Evolutionary conservation across 176 grass and related monocot genomes (phyloP), one percentile per base, ranked within the genome.

Genomic region (Pharus latifolius): DNA sequence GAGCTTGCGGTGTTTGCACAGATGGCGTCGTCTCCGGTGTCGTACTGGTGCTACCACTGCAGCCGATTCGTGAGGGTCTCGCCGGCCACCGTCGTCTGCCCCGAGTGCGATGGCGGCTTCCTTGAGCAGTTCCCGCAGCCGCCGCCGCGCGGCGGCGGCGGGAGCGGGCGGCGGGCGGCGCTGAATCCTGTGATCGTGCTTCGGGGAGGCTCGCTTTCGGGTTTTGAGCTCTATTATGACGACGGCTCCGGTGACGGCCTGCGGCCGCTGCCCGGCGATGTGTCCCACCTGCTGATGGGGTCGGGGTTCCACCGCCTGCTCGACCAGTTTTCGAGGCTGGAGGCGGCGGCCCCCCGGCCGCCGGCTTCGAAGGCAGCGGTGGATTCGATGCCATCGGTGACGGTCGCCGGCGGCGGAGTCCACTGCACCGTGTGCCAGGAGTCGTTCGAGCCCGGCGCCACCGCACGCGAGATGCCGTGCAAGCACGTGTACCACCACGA

Each of bases 401-500:
- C 49, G 19, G 34, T 83, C 20, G 54, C 65, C 49, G 80, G 49
- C 7, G 50, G 56, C 58, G 83, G 68, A 12, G 68, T 70, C 2
- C 62, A 79, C 76, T 99, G 96, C 38, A 87, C 96, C 4, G 87
- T 99, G 17, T 99, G 96, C 80, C 88, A 99, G 72, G 96, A 99
- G 82, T 79, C 86, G 35, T 95, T 99, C 70, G 84, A 84, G 62
- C 58, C 69, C 0, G 96, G 96, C 28, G 87, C 82, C 49, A 67
- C 84, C 6, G 90, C 87, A 2, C 67, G 82, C 73, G 90, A 99
- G 87, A 88, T 99, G 96, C 95, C 96, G 18, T 99, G 96, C 84
- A 99, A 95, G 55, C 96, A 99, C 63, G 84, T 99, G 57, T 99
- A 94, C 76, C 96, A 99, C 38, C 88, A 91, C 22, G 90, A 99